A percentile compares a stretch with the other conserved stretches of the same genome.
These are phyloP conservation scores for Kalanchoe fedtschenkoi DNA, from an alignment of 164 flowering plant genomes.

Conservation along the genomic window DNA sequence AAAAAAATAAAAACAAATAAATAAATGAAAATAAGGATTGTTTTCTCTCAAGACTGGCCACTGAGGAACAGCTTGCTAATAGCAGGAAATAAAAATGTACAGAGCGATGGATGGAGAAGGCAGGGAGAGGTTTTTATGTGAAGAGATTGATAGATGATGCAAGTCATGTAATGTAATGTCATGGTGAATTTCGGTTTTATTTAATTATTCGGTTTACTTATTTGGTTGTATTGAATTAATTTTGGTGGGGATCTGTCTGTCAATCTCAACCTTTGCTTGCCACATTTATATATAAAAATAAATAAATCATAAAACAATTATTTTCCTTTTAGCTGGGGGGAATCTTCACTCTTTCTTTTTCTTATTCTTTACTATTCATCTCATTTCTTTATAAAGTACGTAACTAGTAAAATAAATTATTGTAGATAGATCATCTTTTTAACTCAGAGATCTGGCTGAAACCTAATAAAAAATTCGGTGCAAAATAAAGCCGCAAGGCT, in stretches of 20 bases:
- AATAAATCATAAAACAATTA: background rate
- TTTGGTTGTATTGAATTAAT: conserved; percentile 19
- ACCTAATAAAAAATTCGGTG: background rate
- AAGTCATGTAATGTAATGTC: too few relatives aligned
- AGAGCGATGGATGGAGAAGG: conserved; percentile 24
- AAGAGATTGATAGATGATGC: too few relatives aligned
- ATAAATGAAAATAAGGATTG: too few relatives aligned
- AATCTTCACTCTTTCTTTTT: conserved; percentile 21
- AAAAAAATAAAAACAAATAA: conserved; percentile 12
- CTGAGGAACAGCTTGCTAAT: too few relatives aligned
- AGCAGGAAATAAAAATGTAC: conserved; percentile 2
- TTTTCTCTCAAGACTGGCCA: too few relatives aligned
- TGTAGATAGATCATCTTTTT: conserved; percentile 7
- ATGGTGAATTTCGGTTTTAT: conserved; percentile 43
- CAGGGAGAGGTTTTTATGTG: conserved; percentile 39
- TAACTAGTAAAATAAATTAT: background rate
- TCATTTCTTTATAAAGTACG: background rate
- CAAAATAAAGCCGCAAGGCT: background rate
- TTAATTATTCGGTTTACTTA: background rate
- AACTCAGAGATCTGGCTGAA: background rate
- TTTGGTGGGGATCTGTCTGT: conserved; percentile 50
- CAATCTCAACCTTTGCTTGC: conserved; percentile 22
- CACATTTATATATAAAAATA: conserved; percentile 7
- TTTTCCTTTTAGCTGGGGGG: conserved; percentile 18
- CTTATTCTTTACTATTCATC: background rate